phyloP scores from a whole-genome alignment of 768 basidiomycete species.

The Suillus lakei region DNA sequence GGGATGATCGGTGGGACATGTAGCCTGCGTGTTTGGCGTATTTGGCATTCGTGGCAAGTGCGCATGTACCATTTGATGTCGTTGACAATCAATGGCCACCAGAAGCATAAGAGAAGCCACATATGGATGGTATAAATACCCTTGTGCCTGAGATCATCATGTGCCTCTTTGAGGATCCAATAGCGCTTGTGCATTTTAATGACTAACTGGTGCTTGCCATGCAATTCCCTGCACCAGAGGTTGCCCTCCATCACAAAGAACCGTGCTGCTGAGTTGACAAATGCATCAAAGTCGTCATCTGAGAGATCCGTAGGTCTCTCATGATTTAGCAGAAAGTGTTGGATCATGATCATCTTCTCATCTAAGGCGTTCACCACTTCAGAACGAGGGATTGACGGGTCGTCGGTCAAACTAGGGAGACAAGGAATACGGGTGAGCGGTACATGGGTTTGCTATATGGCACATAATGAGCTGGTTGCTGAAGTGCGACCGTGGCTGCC shows the following conservation, averaged over 20 bases:
- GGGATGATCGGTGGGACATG: neutral
- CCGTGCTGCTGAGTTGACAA: neutral
- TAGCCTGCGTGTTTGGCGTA: rapidly evolving
- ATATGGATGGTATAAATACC: neutral
- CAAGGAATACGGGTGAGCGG: too few species aligned
- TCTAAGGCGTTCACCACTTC: too few species aligned
- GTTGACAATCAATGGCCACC: neutral
- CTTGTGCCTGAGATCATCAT: slow-evolving; percentile 4
- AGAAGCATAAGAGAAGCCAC: neutral
- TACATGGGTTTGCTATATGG: too few species aligned
- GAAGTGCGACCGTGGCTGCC: too few species aligned
- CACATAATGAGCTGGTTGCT: too few species aligned
- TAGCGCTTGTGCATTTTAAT: neutral
- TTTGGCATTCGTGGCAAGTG: slow-evolving; percentile 3
- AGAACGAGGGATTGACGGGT: too few species aligned
- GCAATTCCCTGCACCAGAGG: neutral
- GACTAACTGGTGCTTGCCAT: neutral
- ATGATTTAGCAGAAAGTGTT: too few species aligned
- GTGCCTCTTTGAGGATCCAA: neutral
- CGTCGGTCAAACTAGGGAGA: too few species aligned
- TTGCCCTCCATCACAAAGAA: neutral
- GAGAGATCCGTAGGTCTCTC: too few species aligned
- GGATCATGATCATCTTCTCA: too few species aligned
- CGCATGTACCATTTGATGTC: neutral
- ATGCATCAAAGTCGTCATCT: neutral